phyloP scores from a whole-genome alignment of 345 rosid genomes.

The Psidium friedrichsthalianum region DNA sequence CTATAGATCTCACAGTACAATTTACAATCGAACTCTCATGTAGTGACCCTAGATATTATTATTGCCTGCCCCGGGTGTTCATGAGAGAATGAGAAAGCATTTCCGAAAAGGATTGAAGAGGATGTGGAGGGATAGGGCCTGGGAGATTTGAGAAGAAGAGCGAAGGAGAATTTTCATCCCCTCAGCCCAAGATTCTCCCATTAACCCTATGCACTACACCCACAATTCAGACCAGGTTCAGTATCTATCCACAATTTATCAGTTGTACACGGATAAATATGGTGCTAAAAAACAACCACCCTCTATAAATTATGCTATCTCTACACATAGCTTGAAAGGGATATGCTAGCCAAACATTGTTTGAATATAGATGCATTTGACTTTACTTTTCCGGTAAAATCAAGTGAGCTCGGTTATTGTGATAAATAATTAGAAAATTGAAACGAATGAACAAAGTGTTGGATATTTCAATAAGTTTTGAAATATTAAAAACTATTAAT shows the following conservation, averaged over 20 bases:
- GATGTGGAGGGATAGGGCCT: neutral
- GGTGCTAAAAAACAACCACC: neutral
- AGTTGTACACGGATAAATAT: neutral
- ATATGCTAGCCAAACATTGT: too few relatives aligned
- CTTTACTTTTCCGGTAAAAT: too few relatives aligned
- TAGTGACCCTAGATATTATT: neutral
- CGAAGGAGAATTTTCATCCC: neutral
- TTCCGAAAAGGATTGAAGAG: neutral
- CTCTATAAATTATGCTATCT: neutral
- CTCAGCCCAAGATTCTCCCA: neutral
- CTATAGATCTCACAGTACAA: neutral
- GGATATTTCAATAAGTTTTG: too few relatives aligned
- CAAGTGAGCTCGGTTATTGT: too few relatives aligned
- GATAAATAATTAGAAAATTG: neutral
- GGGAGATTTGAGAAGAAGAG: neutral
- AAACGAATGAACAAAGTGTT: neutral
- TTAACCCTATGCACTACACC: neutral
- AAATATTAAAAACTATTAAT: too few relatives aligned
- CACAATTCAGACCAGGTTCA: neutral
- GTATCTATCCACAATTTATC: neutral
- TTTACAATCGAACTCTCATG: neutral
- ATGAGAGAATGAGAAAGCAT: neutral
- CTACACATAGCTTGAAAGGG: neutral
- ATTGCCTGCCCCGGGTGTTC: neutral
- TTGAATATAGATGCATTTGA: neutral